Base-by-base conservation (phyloP, 2,329 filamentous ascomycete genomes). In the Leptodontidium sp. region DNA sequence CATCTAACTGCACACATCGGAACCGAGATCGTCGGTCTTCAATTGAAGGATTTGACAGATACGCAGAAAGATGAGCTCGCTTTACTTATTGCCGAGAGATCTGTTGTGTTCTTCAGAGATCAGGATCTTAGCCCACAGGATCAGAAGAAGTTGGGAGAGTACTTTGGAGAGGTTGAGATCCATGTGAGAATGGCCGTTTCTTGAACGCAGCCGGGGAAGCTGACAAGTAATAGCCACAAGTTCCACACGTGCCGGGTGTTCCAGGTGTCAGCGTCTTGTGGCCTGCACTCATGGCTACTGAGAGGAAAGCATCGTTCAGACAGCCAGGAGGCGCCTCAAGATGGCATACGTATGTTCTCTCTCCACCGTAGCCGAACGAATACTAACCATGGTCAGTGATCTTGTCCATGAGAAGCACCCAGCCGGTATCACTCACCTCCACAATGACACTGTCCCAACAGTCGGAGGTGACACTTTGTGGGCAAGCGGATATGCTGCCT, bases 381-480 rank as follows among this genome's bases (percentile, higher is more conserved):
- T 21, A 55, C 63, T 73, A 64, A 71, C 49, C 43, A 5, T 50
- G 52, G 14, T 43, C 35, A 71, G 73, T 32, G 90, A 93, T 74
- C 84, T 93, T 0, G 90, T 92, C 0, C 90, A 93, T 73, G 90
- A 93, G 77, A 82, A 83, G 43, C 90, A 93, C 67, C 90, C 91
- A 1, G 89, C 91, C 0, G 90, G 90, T 6, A 87, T 92, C 64
- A 92, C 90, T 0, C 89, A 91, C 76, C 81, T 92, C 6, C 89
- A 91, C 79, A 91, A 91, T 65, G 90, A 91, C 76, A 89, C 88
- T 0, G 82, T 93, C 0, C 77, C 77, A 12, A 68, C 66, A 0
- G 76, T 88, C 0, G 91, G 91, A 1, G 91, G 91, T 12, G 91
- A 93, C 77, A 93, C 91, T 0, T 84, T 93, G 0, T 93, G 91